Conservation (phyloP, 768 basidiomycete species). For the Gyrodon lividus region DNA sequence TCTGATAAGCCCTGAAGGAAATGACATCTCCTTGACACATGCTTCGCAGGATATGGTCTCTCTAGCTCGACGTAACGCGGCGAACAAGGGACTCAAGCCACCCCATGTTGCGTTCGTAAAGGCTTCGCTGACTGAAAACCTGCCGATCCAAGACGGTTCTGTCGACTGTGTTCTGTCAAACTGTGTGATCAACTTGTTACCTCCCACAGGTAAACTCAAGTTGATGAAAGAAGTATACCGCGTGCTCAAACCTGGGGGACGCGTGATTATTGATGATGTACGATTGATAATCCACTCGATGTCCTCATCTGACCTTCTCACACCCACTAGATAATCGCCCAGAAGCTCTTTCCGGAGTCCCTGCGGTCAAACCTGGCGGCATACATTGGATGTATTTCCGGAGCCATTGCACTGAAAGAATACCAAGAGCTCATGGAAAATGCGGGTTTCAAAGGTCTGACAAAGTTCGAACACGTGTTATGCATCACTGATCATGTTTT, state of each 20-base stretch:
- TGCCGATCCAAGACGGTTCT: slow-evolving; percentile 48
- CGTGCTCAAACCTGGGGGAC: slow-evolving; percentile 55
- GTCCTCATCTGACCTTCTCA: not conserved
- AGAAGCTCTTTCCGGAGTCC: slow-evolving; percentile 40
- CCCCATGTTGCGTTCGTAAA: slow-evolving; percentile 52
- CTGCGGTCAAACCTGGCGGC: slow-evolving; percentile 41
- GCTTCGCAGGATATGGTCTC: slow-evolving; percentile 49
- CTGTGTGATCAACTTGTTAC: slow-evolving; percentile 54
- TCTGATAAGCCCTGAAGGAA: not conserved
- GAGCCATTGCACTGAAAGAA: slow-evolving; percentile 40
- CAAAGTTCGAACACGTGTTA: not conserved
- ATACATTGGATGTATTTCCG: slow-evolving; percentile 47
- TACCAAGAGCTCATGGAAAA: slow-evolving; percentile 38
- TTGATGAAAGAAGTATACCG: slow-evolving; percentile 47
- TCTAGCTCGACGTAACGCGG: slow-evolving; percentile 47
- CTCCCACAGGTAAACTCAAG: slow-evolving; percentile 38
- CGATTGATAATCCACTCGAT: slow-evolving; percentile 5
- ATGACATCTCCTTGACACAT: not conserved
- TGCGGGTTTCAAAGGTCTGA: slow-evolving; percentile 44
- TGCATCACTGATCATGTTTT: not conserved
- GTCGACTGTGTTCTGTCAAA: slow-evolving; percentile 58
- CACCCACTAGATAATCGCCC: slow-evolving; percentile 44
- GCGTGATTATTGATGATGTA: slow-evolving; percentile 53
- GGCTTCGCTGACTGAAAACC: slow-evolving; percentile 38
- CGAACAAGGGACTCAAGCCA: slow-evolving; percentile 38